These are phyloP conservation scores for Thalassia testudinum DNA, from an alignment of 116 monocot genomes.

Conservation along the genomic window DNA sequence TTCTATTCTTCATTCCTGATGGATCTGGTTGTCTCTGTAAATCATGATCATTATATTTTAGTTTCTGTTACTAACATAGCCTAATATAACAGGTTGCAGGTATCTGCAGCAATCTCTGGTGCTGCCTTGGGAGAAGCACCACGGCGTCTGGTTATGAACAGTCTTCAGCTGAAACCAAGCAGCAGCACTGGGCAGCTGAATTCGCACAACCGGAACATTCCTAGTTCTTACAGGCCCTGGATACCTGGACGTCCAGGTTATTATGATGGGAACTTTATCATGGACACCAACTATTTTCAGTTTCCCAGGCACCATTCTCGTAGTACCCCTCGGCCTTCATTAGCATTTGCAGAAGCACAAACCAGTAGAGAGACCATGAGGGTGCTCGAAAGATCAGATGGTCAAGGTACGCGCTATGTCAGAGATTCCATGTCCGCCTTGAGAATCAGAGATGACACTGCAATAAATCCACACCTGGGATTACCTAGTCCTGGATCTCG, in stretches of 20 bases:
- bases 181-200: slow-evolving; percentile 22
- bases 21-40: too few species aligned
- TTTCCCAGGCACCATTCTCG: slow-evolving; percentile 7
- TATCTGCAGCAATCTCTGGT: slow-evolving; percentile 69
- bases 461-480: slow-evolving; percentile 5
- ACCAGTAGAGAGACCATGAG: slow-evolving; percentile 2
- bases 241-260: slow-evolving; percentile 33
- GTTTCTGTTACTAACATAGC: too few species aligned
- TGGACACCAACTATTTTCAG: slow-evolving; percentile 12
- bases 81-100: slow-evolving; percentile 47
- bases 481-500: slow-evolving; percentile 15
- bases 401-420: neutral
- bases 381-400: neutral
- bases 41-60: too few species aligned
- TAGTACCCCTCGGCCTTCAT: neutral
- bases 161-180: slow-evolving; percentile 52
- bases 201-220: slow-evolving; percentile 17
- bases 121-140: slow-evolving; percentile 70
- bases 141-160: slow-evolving; percentile 75
- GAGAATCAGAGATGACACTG: slow-evolving; percentile 17
- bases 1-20: too few species aligned
- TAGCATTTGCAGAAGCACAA: neutral
- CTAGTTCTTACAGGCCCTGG: slow-evolving; percentile 17
- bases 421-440: slow-evolving; percentile 13
- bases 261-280: slow-evolving; percentile 18